Evolutionary conservation across 805 yeast genomes (phyloP).

Genomic region (Hanseniaspora singularis): DNA sequence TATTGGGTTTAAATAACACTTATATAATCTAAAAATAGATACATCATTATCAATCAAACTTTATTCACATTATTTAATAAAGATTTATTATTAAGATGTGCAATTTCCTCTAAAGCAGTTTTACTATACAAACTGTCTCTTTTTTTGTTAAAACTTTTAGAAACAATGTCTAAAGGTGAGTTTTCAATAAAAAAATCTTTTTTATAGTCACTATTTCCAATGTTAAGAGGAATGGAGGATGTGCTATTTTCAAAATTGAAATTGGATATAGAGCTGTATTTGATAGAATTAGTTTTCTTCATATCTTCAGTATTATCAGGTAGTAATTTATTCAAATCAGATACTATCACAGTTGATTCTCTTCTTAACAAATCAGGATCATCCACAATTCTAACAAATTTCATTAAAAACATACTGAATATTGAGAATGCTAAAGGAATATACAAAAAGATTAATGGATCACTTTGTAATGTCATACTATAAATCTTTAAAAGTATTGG

Average conservation of each 20-base stretch:
- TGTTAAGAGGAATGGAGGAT: not conserved
- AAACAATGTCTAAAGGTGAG: not conserved
- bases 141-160: not conserved
- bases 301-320: too few relatives aligned
- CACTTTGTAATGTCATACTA: conserved; percentile 31
- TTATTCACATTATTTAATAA: not conserved
- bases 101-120: not conserved
- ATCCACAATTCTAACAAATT: conserved; percentile 20
- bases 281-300: too few relatives aligned
- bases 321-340: too few relatives aligned
- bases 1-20: too few relatives aligned
- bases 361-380: conserved; percentile 19
- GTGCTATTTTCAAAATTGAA: too few relatives aligned
- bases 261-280: too few relatives aligned
- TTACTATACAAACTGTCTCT: not conserved
- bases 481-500: conserved; percentile 39
- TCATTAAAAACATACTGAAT: conserved; percentile 18
- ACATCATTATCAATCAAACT: too few relatives aligned
- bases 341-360: too few relatives aligned
- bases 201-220: not conserved
- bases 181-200: not conserved
- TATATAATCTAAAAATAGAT: too few relatives aligned
- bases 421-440: conserved; percentile 22
- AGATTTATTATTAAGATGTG: too few relatives aligned
- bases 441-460: conserved; percentile 32